Percentiles rank a stretch among this genome's conserved stretches.
phyloP scores from a whole-genome alignment of 2,329 filamentous ascomycete genomes.

The Lachnellula hyalina region DNA sequence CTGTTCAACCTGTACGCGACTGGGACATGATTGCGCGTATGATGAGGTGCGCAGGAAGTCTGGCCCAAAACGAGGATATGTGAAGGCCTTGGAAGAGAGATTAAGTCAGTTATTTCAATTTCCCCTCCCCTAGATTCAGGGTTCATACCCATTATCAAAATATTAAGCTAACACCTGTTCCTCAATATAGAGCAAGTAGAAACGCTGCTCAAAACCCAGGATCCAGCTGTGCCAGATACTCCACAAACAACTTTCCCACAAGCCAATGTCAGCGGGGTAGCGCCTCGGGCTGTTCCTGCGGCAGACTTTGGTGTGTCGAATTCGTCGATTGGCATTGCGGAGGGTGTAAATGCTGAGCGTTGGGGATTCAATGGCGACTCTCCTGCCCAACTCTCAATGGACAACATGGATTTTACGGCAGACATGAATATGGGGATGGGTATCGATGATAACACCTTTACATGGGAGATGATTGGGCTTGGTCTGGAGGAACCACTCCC shows the following conservation, averaged over 20 bases:
- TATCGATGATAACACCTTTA: conserved; percentile 52
- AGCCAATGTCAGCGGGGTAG: conserved; percentile 18
- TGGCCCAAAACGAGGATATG: conserved; percentile 66
- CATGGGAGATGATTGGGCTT: conserved; percentile 76
- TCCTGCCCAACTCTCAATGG: conserved; percentile 40
- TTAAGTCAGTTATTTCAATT: conserved; percentile 64
- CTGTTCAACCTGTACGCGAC: conserved; percentile 59
- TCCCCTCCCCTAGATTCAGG: not conserved
- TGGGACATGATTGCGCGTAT: conserved; percentile 62
- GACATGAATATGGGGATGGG: conserved; percentile 43
- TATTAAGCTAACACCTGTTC: conserved; percentile 36
- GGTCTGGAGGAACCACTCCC: conserved; percentile 67
- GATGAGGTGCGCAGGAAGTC: conserved; percentile 68
- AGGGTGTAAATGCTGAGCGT: conserved; percentile 45
- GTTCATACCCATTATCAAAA: not conserved
- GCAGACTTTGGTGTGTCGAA: conserved; percentile 41
- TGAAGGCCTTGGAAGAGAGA: conserved; percentile 74
- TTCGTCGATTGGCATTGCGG: conserved; percentile 42
- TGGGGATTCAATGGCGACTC: conserved; percentile 53
- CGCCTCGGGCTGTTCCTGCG: conserved; percentile 24
- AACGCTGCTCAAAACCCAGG: conserved; percentile 78
- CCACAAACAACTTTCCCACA: conserved; percentile 16
- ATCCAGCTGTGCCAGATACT: conserved; percentile 35
- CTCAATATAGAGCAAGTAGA: conserved; percentile 75
- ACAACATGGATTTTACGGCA: conserved; percentile 54